Percentiles rank a stretch among this genome's conserved stretches.
These are phyloP conservation scores for Mycena capillaripes DNA, from an alignment of 768 basidiomycete species.

Conservation along the genomic window DNA sequence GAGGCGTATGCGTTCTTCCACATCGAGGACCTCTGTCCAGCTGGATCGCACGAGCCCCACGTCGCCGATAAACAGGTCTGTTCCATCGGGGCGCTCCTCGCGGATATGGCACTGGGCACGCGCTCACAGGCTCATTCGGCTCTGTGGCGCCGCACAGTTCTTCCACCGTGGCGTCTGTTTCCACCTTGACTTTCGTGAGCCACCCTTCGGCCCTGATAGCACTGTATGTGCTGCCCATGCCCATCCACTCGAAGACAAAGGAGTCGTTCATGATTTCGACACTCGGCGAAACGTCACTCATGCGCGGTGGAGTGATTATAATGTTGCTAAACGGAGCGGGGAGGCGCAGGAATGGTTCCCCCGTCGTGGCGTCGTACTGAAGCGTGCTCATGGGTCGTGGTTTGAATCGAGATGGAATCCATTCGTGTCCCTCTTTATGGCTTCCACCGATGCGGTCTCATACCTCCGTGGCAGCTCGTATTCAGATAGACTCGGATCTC, in stretches of 20 bases:
- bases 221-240: constrained; percentile 1
- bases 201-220: constrained; percentile 22
- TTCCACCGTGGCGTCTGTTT: constrained; percentile 4
- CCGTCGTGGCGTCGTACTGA: constrained; percentile 52
- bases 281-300: constrained; percentile 51
- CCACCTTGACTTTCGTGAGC: constrained; percentile 22
- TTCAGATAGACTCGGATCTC: no score
- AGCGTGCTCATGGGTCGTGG: constrained; percentile 25
- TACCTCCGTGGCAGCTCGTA: no score
- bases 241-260: constrained; percentile 21
- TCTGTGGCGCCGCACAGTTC: constrained; percentile 13
- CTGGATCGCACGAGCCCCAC: constrained; percentile 45
- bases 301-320: constrained; percentile 65
- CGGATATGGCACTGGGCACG: constrained; percentile 59
- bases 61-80: constrained; percentile 61
- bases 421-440: no score
- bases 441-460: no score
- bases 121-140: constrained; percentile 42
- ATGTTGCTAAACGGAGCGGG: constrained; percentile 58
- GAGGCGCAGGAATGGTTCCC: constrained; percentile 66
- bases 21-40: constrained; percentile 46
- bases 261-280: constrained; percentile 28
- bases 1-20: constrained; percentile 48
- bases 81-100: constrained; percentile 61
- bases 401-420: background rate